Evolutionary conservation across 2,329 filamentous ascomycete genomes (phyloP).

Genomic region (Alternaria viburni): DNA sequence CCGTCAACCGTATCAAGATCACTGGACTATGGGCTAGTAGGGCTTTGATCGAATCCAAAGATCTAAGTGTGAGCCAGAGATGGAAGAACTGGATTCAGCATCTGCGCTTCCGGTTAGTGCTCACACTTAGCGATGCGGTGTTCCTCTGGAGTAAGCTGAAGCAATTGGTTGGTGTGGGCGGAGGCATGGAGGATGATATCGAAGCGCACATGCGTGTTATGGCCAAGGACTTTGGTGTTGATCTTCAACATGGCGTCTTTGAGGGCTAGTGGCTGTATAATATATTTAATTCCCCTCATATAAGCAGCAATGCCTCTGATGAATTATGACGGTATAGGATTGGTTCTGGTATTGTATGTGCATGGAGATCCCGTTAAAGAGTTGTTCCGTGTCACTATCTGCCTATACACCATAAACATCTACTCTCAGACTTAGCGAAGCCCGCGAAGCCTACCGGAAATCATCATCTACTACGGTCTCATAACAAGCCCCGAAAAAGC

Average conservation of each 20-base stretch:
- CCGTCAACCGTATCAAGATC: conserved; percentile 91
- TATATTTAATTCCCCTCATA: not conserved
- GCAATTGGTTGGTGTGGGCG: conserved; percentile 76
- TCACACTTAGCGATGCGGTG: conserved; percentile 77
- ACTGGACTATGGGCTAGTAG: conserved; percentile 89
- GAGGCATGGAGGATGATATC: conserved; percentile 93
- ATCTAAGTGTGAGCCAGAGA: conserved; percentile 67
- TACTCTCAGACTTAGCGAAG: not conserved
- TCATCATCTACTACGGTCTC: not conserved
- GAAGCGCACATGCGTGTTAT: conserved; percentile 86
- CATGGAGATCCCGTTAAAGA: not conserved
- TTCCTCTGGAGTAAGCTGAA: conserved; percentile 82
- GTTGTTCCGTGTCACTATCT: not conserved
- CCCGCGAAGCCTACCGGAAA: not conserved
- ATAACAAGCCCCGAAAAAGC: conserved; percentile 5
- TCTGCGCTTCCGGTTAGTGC: conserved; percentile 78
- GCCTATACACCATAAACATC: not conserved
- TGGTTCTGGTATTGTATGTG: not conserved
- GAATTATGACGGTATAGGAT: not conserved
- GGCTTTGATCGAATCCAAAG: conserved; percentile 76
- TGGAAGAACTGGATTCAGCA: conserved; percentile 76
- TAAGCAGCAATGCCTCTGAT: not conserved
- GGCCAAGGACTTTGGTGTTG: conserved; percentile 89
- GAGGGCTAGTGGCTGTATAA: conserved; percentile 65
- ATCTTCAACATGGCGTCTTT: conserved; percentile 87